phyloP scores from a whole-genome alignment of 768 basidiomycete species.

The Kwoniella sp. region DNA sequence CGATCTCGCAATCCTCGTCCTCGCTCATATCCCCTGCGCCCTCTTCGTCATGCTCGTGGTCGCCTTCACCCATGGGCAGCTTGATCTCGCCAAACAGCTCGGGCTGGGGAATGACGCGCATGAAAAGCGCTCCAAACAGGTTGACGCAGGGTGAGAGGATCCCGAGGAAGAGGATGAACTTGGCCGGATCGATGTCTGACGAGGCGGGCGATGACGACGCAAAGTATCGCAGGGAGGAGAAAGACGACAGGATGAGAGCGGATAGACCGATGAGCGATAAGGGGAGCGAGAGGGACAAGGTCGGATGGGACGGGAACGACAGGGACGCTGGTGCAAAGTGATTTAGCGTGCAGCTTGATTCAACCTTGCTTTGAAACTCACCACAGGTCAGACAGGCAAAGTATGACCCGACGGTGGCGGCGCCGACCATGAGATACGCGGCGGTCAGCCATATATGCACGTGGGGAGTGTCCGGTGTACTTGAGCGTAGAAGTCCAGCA shows the following conservation, averaged over 20 bases:
- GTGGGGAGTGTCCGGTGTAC: constrained; percentile 27
- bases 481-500: constrained; percentile 25
- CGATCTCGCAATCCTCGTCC: neutral
- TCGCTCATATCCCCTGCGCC: constrained; percentile 3
- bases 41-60: constrained; percentile 3
- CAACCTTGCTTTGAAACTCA: constrained; percentile 12
- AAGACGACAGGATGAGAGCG: constrained; percentile 41
- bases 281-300: constrained; percentile 46
- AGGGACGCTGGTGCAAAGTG: constrained; percentile 31
- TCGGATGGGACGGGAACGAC: constrained; percentile 46
- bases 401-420: constrained; percentile 47
- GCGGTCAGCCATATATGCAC: constrained; percentile 36
- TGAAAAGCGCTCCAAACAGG: constrained; percentile 40
- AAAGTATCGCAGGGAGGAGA: constrained; percentile 32
- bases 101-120: constrained; percentile 35
- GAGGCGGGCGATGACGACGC: constrained; percentile 1
- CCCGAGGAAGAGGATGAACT: constrained; percentile 43
- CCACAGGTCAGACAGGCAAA: constrained; percentile 47
- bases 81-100: constrained; percentile 11
- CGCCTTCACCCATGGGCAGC: constrained; percentile 6
- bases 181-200: constrained; percentile 32
- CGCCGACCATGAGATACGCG: constrained; percentile 43
- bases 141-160: constrained; percentile 44
- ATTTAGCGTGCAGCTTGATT: neutral
- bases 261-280: constrained; percentile 45